Percentiles rank a stretch among this genome's conserved stretches.
phyloP scores from a whole-genome alignment of 176 grass and related monocot species.

The Olyra latifolia region DNA sequence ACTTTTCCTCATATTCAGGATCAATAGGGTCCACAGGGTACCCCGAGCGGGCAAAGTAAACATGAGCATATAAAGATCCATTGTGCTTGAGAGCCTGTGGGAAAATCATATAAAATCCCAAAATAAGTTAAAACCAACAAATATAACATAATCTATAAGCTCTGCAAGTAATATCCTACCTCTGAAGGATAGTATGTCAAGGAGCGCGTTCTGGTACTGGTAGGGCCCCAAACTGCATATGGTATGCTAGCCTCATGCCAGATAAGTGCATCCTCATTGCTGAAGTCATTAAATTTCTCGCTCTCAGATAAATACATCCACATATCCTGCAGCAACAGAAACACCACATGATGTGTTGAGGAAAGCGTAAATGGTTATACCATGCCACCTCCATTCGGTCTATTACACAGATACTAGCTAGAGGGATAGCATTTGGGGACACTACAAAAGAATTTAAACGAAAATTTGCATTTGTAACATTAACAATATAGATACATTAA shows the following conservation, averaged over 20 bases:
- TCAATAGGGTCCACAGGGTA: slow-evolving; percentile 96
- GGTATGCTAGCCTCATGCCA: slow-evolving; percentile 99
- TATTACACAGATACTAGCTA: neutral
- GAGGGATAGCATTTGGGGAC: neutral
- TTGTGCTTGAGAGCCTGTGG: slow-evolving; percentile 87
- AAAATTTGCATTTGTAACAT: neutral
- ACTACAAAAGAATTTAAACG: neutral
- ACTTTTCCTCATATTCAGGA: slow-evolving; percentile 86
- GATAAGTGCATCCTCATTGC: slow-evolving; percentile 81
- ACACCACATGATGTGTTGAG: slow-evolving; percentile 25
- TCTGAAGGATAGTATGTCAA: slow-evolving; percentile 89
- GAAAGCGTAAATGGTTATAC: neutral
- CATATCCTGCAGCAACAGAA: slow-evolving; percentile 78
- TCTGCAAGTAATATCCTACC: slow-evolving; percentile 44
- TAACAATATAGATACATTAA: neutral
- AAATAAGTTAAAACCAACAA: slow-evolving; percentile 1
- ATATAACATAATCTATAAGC: neutral
- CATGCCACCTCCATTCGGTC: neutral
- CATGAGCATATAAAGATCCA: slow-evolving; percentile 94
- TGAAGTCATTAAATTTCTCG: slow-evolving; percentile 88
- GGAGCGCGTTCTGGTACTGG: slow-evolving; percentile 63
- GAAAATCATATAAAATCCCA: neutral
- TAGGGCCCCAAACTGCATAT: slow-evolving; percentile 84
- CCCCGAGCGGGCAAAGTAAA: slow-evolving; percentile 92
- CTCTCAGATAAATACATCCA: slow-evolving; percentile 95